Conservation (phyloP, 768 basidiomycete genomes). For the Naganishia randhawae region DNA sequence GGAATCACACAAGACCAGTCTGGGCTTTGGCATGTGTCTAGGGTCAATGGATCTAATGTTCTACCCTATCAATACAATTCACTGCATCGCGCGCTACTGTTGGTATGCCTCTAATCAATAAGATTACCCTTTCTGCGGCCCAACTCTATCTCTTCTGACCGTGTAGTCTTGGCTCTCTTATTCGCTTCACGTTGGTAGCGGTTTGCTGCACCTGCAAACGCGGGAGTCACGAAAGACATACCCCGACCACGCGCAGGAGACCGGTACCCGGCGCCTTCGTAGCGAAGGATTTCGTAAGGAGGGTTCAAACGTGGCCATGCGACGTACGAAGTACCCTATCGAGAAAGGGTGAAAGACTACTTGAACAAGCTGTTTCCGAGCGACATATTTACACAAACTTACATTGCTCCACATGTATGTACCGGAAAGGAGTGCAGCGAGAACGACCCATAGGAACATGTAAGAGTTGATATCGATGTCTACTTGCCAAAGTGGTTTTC, state of each 20-base stretch:
- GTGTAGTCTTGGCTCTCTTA: conserved; percentile 31
- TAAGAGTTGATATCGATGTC: conserved; percentile 83
- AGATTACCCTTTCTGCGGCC: conserved; percentile 67
- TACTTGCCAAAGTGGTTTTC: conserved; percentile 44
- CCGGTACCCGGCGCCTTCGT: conserved; percentile 81
- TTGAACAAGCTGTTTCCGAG: not conserved
- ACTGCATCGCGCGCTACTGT: not conserved
- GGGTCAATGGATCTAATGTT: not conserved
- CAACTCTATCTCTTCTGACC: conserved; percentile 72
- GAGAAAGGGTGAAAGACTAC: not conserved
- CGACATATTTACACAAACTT: conserved; percentile 27
- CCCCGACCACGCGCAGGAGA: conserved; percentile 72
- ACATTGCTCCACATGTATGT: conserved; percentile 62
- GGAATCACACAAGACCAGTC: not conserved
- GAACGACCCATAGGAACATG: conserved; percentile 71
- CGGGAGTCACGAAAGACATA: conserved; percentile 41
- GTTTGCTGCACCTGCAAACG: conserved; percentile 52
- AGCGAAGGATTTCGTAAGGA: conserved; percentile 72
- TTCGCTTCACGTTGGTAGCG: conserved; percentile 47
- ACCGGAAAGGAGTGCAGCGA: conserved; percentile 59
- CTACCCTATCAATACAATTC: not conserved
- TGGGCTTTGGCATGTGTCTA: not conserved
- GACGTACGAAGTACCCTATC: conserved; percentile 89
- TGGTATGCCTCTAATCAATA: conserved; percentile 43
- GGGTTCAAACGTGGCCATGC: conserved; percentile 86